A percentile compares a stretch with the other conserved stretches of the same genome.
Conservation (phyloP, 768 basidiomycete species). For the Hortiboletus campestris region DNA sequence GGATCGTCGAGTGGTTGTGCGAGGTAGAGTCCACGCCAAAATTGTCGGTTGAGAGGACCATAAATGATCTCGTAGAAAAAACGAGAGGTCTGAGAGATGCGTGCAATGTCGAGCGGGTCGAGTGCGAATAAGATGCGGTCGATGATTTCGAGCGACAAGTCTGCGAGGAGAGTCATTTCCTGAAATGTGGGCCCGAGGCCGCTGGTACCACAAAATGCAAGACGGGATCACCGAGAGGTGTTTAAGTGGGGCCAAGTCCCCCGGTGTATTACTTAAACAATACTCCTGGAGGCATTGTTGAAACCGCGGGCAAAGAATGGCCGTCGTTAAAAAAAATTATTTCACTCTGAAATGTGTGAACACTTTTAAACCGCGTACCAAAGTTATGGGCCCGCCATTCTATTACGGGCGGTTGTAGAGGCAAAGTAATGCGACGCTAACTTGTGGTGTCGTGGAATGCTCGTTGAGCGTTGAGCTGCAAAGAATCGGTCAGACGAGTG, state of each 20-base stretch:
- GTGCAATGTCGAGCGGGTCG: slow-evolving; percentile 61
- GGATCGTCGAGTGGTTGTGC: slow-evolving; percentile 64
- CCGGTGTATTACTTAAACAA: slow-evolving; percentile 4
- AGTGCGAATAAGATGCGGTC: slow-evolving; percentile 55
- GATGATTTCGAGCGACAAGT: slow-evolving; percentile 57
- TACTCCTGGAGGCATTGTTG: slow-evolving; percentile 4
- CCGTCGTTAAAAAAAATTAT: slow-evolving; percentile 25
- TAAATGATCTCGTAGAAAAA: slow-evolving; percentile 46
- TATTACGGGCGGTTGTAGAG: not conserved
- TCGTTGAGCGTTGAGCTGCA: not conserved
- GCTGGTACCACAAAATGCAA: not conserved
- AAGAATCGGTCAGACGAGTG: not conserved
- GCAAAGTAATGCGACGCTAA: not conserved
- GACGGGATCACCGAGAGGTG: not conserved
- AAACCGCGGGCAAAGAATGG: slow-evolving; percentile 21
- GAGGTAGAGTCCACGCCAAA: slow-evolving; percentile 71
- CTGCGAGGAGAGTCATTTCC: slow-evolving; percentile 25
- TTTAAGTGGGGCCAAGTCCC: not conserved
- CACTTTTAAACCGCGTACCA: not conserved
- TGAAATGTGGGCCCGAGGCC: not conserved
- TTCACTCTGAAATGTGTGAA: slow-evolving; percentile 17
- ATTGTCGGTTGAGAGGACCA: slow-evolving; percentile 35
- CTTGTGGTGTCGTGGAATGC: not conserved
- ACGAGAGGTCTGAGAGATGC: slow-evolving; percentile 50
- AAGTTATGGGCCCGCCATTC: no score